Percentiles rank a stretch among this genome's conserved stretches.
These are phyloP conservation scores for Cryptosporidium ubiquitum DNA, from an alignment of 169 alveolate genomes.

Conservation along the genomic window DNA sequence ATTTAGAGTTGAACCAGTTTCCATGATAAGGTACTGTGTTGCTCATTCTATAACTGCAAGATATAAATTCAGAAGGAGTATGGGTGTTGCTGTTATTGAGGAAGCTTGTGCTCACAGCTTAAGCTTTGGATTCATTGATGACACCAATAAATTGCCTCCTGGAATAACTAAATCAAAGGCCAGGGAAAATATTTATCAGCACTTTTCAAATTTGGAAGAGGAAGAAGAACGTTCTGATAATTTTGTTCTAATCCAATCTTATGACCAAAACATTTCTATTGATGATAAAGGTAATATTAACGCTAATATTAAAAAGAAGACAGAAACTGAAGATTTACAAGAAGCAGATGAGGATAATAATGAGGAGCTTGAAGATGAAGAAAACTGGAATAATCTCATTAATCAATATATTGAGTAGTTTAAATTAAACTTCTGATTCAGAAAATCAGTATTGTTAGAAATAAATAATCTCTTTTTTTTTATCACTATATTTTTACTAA, in stretches of 20 bases:
- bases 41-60: conserved; percentile 32
- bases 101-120: conserved; percentile 73
- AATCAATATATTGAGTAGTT: conserved; percentile 25
- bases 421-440: neutral
- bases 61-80: conserved; percentile 42
- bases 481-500: neutral
- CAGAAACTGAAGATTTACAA: conserved; percentile 15
- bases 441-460: neutral
- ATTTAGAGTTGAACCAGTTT: conserved; percentile 57
- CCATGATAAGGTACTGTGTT: conserved; percentile 67
- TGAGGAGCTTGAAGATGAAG: conserved; percentile 14
- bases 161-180: conserved; percentile 42
- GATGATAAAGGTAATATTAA: conserved; percentile 41
- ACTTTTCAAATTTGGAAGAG: conserved; percentile 30
- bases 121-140: conserved; percentile 71
- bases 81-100: conserved; percentile 70
- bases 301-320: neutral
- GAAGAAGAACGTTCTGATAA: conserved; percentile 6
- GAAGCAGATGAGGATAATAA: conserved; percentile 26
- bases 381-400: neutral
- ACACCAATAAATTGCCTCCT: conserved; percentile 42
- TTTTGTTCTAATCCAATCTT: conserved; percentile 20
- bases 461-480: neutral
- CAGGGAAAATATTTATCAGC: conserved; percentile 38
- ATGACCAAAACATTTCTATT: conserved; percentile 10